These are phyloP conservation scores for Solanum lycopersicoides DNA, from an alignment of 257 asterid species.

Conservation along the genomic window DNA sequence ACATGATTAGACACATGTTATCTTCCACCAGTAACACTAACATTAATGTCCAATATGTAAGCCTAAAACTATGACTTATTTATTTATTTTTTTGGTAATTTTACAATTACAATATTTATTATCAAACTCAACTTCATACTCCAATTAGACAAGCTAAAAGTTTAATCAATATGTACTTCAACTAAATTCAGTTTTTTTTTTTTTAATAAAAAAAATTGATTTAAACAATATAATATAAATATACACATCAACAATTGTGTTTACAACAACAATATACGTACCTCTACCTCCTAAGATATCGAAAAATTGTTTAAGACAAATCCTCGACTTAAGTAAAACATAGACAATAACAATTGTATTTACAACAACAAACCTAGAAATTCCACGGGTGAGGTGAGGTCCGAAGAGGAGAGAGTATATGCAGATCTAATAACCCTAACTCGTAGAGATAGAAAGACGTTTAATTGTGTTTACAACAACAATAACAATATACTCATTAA, in stretches of 20 bases:
- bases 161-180: not conserved
- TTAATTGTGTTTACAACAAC: too few relatives aligned
- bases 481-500: too few relatives aligned
- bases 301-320: not conserved
- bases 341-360: not conserved
- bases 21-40: not conserved
- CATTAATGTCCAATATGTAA: not conserved
- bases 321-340: not conserved
- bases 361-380: not conserved
- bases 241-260: not conserved
- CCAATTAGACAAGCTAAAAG: not conserved
- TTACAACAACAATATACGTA: not conserved
- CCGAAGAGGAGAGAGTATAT: not conserved
- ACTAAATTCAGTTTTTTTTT: not conserved
- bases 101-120: not conserved
- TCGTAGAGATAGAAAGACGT: too few relatives aligned
- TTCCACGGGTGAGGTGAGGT: not conserved
- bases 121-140: not conserved
- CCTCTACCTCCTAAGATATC: not conserved
- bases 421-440: not conserved
- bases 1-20: not conserved
- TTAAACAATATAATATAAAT: not conserved
- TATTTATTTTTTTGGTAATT: not conserved
- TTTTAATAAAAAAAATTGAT: not conserved
- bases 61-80: not conserved